Conservation (phyloP, 2,329 filamentous ascomycete genomes). For the Sphaerulina populicola region DNA sequence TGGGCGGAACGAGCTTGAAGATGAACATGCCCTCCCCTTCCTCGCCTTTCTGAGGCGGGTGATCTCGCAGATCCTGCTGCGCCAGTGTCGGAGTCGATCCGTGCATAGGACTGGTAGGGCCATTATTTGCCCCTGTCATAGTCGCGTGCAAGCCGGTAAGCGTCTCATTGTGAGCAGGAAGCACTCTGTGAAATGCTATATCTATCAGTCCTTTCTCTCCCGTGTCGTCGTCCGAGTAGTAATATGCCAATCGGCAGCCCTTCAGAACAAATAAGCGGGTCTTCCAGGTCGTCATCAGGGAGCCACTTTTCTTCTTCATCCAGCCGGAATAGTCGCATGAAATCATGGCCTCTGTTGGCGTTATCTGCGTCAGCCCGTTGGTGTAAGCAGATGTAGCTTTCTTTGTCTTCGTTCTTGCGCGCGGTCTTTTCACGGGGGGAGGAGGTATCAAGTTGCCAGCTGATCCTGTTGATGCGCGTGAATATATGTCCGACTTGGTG, state of each 20-base stretch:
- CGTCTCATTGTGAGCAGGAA: constrained; percentile 84
- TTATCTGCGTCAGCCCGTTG: constrained; percentile 71
- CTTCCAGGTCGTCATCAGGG: constrained; percentile 96
- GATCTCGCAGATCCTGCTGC: constrained; percentile 32
- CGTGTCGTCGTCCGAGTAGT: constrained; percentile 85
- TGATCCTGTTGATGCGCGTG: constrained; percentile 39
- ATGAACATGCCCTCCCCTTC: constrained; percentile 70
- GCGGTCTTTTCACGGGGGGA: constrained; percentile 21
- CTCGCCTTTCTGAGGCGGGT: constrained; percentile 30
- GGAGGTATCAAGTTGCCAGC: constrained; percentile 33
- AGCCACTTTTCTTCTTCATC: constrained; percentile 99
- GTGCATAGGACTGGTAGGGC: constrained; percentile 48
- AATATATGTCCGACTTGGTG: constrained; percentile 31
- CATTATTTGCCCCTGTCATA: constrained; percentile 70
- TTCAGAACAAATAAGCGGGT: constrained; percentile 90
- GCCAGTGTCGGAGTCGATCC: constrained; percentile 34
- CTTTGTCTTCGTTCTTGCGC: constrained; percentile 50
- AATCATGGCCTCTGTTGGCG: constrained; percentile 72
- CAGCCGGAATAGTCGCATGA: constrained; percentile 90
- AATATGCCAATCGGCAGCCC: constrained; percentile 85
- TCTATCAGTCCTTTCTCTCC: constrained; percentile 95
- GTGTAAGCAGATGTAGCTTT: constrained; percentile 93
- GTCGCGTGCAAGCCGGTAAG: constrained; percentile 86
- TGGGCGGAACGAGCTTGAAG: constrained; percentile 92
- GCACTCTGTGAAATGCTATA: constrained; percentile 93